These are phyloP conservation scores for Penicillium hordei DNA, from an alignment of 2,329 filamentous ascomycete genomes.

Conservation along the genomic window DNA sequence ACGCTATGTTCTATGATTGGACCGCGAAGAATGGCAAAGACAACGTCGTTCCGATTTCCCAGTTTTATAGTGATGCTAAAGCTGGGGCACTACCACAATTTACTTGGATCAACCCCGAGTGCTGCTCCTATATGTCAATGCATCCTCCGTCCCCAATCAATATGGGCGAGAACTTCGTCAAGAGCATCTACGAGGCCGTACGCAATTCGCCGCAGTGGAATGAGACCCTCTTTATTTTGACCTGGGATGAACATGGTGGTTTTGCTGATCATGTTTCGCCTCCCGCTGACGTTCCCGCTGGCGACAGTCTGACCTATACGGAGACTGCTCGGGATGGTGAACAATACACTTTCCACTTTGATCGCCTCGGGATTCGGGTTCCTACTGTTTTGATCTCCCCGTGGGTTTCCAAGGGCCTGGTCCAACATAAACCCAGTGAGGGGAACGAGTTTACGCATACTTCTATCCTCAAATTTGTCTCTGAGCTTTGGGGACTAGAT, in stretches of 20 bases:
- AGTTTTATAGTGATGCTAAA: constrained; percentile 49
- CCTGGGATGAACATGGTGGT: constrained; percentile 51
- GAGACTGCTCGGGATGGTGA: constrained; percentile 26
- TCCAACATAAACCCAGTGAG: constrained; percentile 43
- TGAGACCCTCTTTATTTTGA: constrained; percentile 49
- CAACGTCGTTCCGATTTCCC: constrained; percentile 38
- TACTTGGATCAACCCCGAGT: constrained; percentile 53
- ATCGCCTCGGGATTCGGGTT: constrained; percentile 34
- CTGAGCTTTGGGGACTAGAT: constrained; percentile 46
- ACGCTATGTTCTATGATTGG: constrained; percentile 45
- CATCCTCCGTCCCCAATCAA: constrained; percentile 48
- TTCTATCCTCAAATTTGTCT: constrained; percentile 45
- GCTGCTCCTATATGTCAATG: constrained; percentile 52
- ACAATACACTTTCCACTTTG: constrained; percentile 33
- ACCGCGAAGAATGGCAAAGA: constrained; percentile 30
- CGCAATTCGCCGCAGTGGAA: constrained; percentile 49
- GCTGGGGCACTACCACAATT: constrained; percentile 48
- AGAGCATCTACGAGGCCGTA: constrained; percentile 48
- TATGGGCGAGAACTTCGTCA: constrained; percentile 48
- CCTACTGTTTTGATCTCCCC: constrained; percentile 35
- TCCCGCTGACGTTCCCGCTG: constrained; percentile 40
- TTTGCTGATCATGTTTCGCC: constrained; percentile 51
- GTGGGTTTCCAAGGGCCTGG: constrained; percentile 44
- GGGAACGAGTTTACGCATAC: constrained; percentile 48
- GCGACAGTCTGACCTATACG: constrained; percentile 41